A percentile compares a stretch with the other conserved stretches of the same genome.
These are phyloP conservation scores for Lathyrus oleraceus DNA, from an alignment of 306 rosid species.

Conservation along the genomic window DNA sequence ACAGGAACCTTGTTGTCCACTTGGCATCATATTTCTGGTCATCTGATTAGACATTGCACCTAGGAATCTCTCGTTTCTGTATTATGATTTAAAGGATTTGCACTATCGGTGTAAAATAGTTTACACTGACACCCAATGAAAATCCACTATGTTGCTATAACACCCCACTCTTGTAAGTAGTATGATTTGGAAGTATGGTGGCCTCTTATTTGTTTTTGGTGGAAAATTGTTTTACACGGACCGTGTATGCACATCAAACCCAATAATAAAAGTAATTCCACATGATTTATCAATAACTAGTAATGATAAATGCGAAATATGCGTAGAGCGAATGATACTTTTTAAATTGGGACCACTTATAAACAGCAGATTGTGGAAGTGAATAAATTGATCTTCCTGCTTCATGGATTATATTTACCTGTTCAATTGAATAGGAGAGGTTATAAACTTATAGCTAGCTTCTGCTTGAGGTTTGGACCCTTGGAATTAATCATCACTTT, in stretches of 20 bases:
- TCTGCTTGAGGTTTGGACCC: constrained; percentile 23
- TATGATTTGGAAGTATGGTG: too few relatives aligned
- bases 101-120: too few relatives aligned
- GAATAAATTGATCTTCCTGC: constrained; percentile 7
- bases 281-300: background rate
- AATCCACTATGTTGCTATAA: too few relatives aligned
- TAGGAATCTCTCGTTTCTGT: constrained; percentile 8
- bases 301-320: background rate
- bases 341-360: background rate
- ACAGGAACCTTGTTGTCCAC: constrained; percentile 25
- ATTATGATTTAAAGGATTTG: too few relatives aligned
- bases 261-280: background rate
- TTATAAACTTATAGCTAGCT: background rate
- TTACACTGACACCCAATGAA: too few relatives aligned
- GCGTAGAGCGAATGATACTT: background rate
- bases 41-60: constrained; percentile 11
- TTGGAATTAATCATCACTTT: constrained; percentile 6
- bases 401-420: constrained; percentile 5
- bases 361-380: background rate
- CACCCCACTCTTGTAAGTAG: too few relatives aligned
- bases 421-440: constrained; percentile 14
- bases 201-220: too few relatives aligned
- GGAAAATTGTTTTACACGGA: too few relatives aligned
- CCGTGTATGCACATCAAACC: background rate
- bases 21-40: constrained; percentile 3